Conservation (phyloP, 805 yeast genomes). For the Aciculoconidium aculeatum region DNA sequence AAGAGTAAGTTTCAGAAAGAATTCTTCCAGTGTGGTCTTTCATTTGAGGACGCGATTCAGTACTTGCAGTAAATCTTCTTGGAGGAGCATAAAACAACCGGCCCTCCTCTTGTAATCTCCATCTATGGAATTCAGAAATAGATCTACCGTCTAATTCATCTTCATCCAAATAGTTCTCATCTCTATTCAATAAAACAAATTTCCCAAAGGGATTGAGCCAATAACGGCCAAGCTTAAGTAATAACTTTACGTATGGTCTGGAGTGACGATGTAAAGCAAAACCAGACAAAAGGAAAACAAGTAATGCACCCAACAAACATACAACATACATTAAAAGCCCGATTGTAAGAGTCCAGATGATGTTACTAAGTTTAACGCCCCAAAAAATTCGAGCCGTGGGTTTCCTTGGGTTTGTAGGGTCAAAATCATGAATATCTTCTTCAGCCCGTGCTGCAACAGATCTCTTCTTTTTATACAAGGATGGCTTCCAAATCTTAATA, state of each 20-base stretch:
- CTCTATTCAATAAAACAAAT: conserved; percentile 71
- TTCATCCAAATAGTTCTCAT: conserved; percentile 75
- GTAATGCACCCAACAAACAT: conserved; percentile 45
- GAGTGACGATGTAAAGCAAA: conserved; percentile 45
- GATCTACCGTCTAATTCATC: conserved; percentile 87
- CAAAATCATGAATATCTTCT: conserved; percentile 83
- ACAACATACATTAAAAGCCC: conserved; percentile 58
- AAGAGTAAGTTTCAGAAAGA: conserved; percentile 31
- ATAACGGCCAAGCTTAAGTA: conserved; percentile 62
- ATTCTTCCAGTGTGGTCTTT: conserved; percentile 40
- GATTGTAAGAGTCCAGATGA: conserved; percentile 66
- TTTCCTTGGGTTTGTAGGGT: conserved; percentile 28
- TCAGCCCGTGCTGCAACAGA: conserved; percentile 90
- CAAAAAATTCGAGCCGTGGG: conserved; percentile 42
- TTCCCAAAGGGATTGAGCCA: conserved; percentile 85
- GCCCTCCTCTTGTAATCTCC: conserved; percentile 80
- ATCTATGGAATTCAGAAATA: conserved; percentile 74
- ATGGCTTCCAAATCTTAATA: conserved; percentile 98
- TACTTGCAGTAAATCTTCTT: conserved; percentile 27
- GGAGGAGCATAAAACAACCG: conserved; percentile 76
- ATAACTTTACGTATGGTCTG: conserved; percentile 55
- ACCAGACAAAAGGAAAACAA: conserved; percentile 38
- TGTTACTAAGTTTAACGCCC: conserved; percentile 62
- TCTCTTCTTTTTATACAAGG: conserved; percentile 85
- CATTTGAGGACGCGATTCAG: conserved; percentile 32